Evolutionary conservation across 2,329 filamentous ascomycete species (phyloP), one percentile per base, ranked within the genome.

Genomic region (Ceratocystiopsis minuta): DNA sequence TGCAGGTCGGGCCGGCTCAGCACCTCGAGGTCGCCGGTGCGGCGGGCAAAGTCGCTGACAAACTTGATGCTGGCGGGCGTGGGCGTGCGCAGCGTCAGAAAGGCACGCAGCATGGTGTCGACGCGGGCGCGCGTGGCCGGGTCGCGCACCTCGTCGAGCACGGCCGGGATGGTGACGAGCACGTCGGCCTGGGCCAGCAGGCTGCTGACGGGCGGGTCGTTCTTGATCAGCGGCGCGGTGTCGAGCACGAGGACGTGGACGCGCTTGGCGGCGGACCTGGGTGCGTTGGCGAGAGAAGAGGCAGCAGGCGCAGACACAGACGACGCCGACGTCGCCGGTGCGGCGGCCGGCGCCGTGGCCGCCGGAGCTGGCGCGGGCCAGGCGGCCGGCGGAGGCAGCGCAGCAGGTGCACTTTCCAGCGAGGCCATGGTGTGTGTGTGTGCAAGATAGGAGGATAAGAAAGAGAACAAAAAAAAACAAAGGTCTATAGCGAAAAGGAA

Each of bases 191-290:
- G 77, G 34, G 73, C 70, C 40, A 94, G 66, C 12, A 98, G 74
- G 0, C 81, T 84, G 37, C 84, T 92, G 18, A 90, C 74, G 12
- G 83, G 67, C 13, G 88, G 85, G 49, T 90, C 80, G 62, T 95
- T 95, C 57, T 88, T 88, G 58, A 98, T 87, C 46, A 98, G 76
- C 9, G 88, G 86, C 20, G 87, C 88, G 3, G 90, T 81, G 56
- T 98, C 90, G 50, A 98, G 70, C 24, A 96, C 72, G 40, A 96
- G 74, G 42, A 79, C 80, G 62, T 92, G 78, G 39, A 93, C 75
- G 0, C 78, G 70, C 56, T 87, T 94, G 50, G 14, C 46, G n/a
- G 36, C 34, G 7, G 18, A 15, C 2, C 31, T 12, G n/a, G 20
- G 6, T n/a, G 20, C 41, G 3, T 33, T 10, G 31, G 39, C 33